phyloP scores from a whole-genome alignment of 2,329 filamentous ascomycete species.

The Sclerotinia spermophila region DNA sequence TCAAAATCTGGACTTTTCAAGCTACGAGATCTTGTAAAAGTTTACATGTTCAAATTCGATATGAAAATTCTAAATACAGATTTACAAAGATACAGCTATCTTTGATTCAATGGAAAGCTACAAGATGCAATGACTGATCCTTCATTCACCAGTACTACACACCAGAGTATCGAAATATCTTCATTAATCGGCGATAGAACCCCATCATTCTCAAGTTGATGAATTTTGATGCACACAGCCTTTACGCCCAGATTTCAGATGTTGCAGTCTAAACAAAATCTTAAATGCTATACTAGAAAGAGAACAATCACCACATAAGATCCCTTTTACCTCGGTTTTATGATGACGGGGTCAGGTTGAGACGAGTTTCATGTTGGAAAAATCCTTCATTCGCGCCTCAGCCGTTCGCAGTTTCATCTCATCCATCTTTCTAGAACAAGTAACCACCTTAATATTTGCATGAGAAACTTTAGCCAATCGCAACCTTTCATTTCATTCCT shows the following conservation, averaged over 20 bases:
- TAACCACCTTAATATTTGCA: background rate
- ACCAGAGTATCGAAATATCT: background rate
- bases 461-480: background rate
- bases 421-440: background rate
- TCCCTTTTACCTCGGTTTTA: background rate
- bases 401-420: background rate
- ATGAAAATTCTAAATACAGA: background rate
- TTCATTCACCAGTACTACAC: background rate
- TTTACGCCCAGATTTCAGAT: background rate
- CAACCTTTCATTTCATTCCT: background rate
- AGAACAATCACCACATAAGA: background rate
- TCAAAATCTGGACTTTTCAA: background rate
- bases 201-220: slow-evolving; percentile 5
- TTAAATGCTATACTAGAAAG: background rate
- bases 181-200: background rate
- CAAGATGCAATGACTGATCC: background rate
- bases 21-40: background rate
- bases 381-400: background rate
- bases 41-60: background rate
- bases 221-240: background rate
- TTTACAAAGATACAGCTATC: background rate
- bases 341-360: background rate
- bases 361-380: slow-evolving; percentile 9
- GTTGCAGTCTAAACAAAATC: slow-evolving; percentile 1
- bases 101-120: background rate